Base-by-base conservation (phyloP, 805 yeast species). In the Lipomyces yamanashiensis region DNA sequence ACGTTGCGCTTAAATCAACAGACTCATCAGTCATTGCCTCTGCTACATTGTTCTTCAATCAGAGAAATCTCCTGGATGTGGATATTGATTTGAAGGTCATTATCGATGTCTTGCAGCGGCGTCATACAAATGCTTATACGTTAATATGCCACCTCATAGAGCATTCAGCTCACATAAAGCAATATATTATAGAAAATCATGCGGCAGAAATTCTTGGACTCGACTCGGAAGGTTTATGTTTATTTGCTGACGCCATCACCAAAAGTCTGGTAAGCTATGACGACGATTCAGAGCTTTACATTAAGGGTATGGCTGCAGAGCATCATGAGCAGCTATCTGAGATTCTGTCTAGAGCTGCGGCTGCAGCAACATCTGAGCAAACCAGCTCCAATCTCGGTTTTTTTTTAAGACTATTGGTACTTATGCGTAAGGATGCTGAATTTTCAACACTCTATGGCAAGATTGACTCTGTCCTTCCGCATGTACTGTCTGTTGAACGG, bases 401-500 rank as follows among this genome's bases (percentile, higher is more conserved):
- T 13, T 33, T 13, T 33, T 23, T 54, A 12, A 28, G 43, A 13
- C 41, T 33, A 8, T 15, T 44, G n/a, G 54, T 37, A 36, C 21
- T 47, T 7, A 5, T 34, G 34, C 28, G 15, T 28, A 17, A 23
- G 34, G 50, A 44, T 6, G 58, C 33, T 10, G 51, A 43, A 10
- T 13, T 33, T 7, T 7, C 33, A 7, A 34, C 12, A 7, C 36
- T 54, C 5, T 54, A 17, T 44, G 34, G 19, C 4, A 34, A 15
- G 48, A 54, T 54, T 33, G 51, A 43, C 23, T 45, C 33, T 33
- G 17, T 17, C n/a, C n/a, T 33, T 17, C 51, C 51, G 34, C 37
- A 41, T n/a, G 41, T 28, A 23, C 34, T 45, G 8, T 44, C 58
- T 19, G n/a, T 34, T 7, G 51, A 54, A 23, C 15, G 58, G 34